Evolutionary conservation across 768 basidiomycete genomes (phyloP), one percentile per base, ranked within the genome.

Genomic region (Mycena amicta): DNA sequence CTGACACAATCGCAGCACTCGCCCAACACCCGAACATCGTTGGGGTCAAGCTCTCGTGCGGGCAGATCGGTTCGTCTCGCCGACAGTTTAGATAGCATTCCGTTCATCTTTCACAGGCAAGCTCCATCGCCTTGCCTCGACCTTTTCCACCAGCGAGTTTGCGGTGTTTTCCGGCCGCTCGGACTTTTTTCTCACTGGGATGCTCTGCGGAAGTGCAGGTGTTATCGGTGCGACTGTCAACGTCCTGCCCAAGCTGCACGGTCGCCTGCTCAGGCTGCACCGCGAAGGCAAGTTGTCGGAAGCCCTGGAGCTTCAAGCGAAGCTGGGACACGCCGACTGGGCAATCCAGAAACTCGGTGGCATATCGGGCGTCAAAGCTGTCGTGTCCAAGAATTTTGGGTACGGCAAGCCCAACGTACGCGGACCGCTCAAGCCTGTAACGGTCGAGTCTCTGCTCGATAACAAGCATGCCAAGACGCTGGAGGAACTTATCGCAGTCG

Each of bases 41-140:
- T 58, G 93, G 93, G 57, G 86, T 83, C 51, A 94, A 90, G 73
- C 79, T 95, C 23, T 93, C 93, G 29, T 93, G 92, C 69, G 92
- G 88, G 4, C 88, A 86, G 64, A 85, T 95, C 56, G 91, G 92
- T 59, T 37, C 50, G 40, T 31, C 28, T n/a, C n/a, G n/a, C n/a
- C n/a, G n/a, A n/a, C n/a, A n/a, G n/a, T n/a, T n/a, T n/a, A n/a
- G n/a, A 13, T 16, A 41, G 41, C 41, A 52, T 20, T 28, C n/a
- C n/a, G 46, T 62, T 23, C 53, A 46, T 8, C 18, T 3, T 22
- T 40, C 53, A 2, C 57, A 63, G 62, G 62, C 22, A 95, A 93
- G 71, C 84, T 92, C 45, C 85, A 89, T 53, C 86, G 92, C 18
- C 77, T 94, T 43, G 82, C 87, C 13, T 82, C 85, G 3, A 75